phyloP scores from a whole-genome alignment of 495 filamentous ascomycete genomes.

The Lasiosphaeriaceae sp. region DNA sequence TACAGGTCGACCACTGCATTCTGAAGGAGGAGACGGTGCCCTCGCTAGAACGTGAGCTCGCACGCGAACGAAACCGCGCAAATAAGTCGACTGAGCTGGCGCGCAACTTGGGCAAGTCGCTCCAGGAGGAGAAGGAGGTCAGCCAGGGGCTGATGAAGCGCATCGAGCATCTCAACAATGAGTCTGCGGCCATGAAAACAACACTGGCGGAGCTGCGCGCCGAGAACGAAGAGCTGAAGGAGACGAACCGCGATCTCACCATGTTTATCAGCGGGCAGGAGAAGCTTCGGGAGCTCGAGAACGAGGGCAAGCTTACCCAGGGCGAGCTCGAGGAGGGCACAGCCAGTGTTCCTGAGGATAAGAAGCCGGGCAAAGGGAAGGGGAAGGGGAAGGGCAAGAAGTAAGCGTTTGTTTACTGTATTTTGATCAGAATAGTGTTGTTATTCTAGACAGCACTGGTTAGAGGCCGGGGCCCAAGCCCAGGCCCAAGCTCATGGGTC shows the following conservation, averaged over 20 bases:
- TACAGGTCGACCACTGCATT: constrained; percentile 53
- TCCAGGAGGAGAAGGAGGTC: constrained; percentile 85
- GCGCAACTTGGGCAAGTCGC: constrained; percentile 67
- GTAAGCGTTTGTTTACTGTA: neutral
- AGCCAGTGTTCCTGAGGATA: constrained; percentile 44
- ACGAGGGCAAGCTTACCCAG: constrained; percentile 57
- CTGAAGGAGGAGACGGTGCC: constrained; percentile 59
- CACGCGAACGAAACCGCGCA: constrained; percentile 62
- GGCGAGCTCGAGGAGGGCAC: constrained; percentile 49
- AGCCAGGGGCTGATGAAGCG: constrained; percentile 72
- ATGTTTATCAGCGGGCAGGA: constrained; percentile 85
- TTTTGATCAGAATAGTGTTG: no score
- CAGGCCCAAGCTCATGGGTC: no score
- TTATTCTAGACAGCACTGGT: no score
- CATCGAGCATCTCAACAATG: constrained; percentile 62
- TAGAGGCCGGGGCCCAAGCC: no score
- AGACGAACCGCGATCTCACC: constrained; percentile 84
- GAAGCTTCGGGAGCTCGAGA: constrained; percentile 67
- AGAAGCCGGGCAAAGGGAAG: constrained; percentile 39
- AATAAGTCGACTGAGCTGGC: constrained; percentile 72
- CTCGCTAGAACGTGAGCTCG: constrained; percentile 63
- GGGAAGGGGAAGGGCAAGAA: constrained; percentile 10
- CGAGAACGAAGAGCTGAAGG: constrained; percentile 62
- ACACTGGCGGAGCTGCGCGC: constrained; percentile 52
- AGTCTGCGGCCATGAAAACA: constrained; percentile 50